A percentile compares a stretch with the other conserved stretches of the same genome.
phyloP scores from a whole-genome alignment of 2,329 filamentous ascomycete genomes.

The Sordariomycetes sp. region DNA sequence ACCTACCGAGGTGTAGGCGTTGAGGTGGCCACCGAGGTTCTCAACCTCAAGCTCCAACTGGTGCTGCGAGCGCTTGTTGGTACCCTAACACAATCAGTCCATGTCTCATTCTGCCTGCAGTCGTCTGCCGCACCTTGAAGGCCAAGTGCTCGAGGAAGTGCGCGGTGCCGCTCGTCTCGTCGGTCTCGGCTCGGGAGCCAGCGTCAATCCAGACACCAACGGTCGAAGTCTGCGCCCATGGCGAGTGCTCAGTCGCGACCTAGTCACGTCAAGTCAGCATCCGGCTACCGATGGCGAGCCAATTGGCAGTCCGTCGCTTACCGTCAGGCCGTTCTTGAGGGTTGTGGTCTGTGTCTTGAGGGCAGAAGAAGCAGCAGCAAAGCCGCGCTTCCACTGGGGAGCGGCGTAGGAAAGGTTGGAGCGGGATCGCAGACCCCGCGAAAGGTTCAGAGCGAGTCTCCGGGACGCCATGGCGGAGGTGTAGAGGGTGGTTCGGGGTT shows the following conservation, averaged over 20 bases:
- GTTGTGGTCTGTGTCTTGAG: conserved; percentile 89
- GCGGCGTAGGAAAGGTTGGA: conserved; percentile 74
- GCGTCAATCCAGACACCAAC: conserved; percentile 99
- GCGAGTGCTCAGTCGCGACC: conserved; percentile 97
- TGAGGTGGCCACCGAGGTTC: conserved; percentile 99
- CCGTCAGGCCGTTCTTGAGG: conserved; percentile 94
- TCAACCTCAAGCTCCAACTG: conserved; percentile 99
- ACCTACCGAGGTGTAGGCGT: conserved; percentile 97
- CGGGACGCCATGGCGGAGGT: conserved; percentile 78
- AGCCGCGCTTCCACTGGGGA: conserved; percentile 71
- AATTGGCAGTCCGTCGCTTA: no score
- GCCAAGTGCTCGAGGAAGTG: conserved; percentile 99
- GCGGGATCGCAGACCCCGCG: conserved; percentile 82
- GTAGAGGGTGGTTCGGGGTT: conserved; percentile 38
- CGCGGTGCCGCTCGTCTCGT: conserved; percentile 97
- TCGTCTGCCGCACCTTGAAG: conserved; percentile 69
- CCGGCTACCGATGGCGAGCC: no score
- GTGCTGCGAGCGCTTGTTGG: conserved; percentile 86
- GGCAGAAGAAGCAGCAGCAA: conserved; percentile 70
- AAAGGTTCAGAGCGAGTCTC: conserved; percentile 91
- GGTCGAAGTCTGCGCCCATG: conserved; percentile 95
- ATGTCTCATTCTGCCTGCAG: neutral
- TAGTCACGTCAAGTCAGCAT: no score
- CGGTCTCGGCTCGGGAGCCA: conserved; percentile 93
- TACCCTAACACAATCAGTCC: conserved; percentile 51